phyloP scores from a whole-genome alignment of 108 stramenopile genomes.

The Nitzschia putrida region DNA sequence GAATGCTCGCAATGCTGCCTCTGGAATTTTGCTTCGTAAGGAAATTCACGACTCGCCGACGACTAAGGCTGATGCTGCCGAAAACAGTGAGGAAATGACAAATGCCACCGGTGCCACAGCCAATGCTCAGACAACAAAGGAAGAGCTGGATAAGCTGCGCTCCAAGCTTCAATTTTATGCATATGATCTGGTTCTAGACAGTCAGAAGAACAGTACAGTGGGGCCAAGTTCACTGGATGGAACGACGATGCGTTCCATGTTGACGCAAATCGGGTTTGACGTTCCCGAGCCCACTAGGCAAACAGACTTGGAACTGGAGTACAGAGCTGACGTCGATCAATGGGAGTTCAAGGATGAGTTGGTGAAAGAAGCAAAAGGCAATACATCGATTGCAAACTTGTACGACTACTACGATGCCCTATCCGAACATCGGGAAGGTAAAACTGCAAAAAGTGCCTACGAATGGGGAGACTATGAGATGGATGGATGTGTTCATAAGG shows the following conservation, averaged over 20 bases:
- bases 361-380: neutral
- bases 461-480: constrained; percentile 72
- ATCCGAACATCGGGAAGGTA: constrained; percentile 35
- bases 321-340: constrained; percentile 4
- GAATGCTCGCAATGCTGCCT: constrained; percentile 92
- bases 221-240: constrained; percentile 17
- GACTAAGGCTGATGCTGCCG: constrained; percentile 13
- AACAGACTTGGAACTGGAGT: constrained; percentile 29
- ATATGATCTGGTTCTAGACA: constrained; percentile 65
- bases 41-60: constrained; percentile 16
- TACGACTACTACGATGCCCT: constrained; percentile 57
- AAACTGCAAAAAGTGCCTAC: constrained; percentile 11
- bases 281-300: constrained; percentile 50
- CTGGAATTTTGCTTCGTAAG: constrained; percentile 86
- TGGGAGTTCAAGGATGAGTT: constrained; percentile 3
- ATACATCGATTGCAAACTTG: constrained; percentile 34
- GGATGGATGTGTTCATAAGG: constrained; percentile 94
- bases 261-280: constrained; percentile 62
- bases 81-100: neutral
- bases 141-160: constrained; percentile 39
- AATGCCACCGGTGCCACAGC: neutral
- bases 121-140: neutral
- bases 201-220: neutral
- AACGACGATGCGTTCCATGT: constrained; percentile 34
- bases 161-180: constrained; percentile 83